Evolutionary conservation across 768 basidiomycete species (phyloP).

Genomic region (Mrakia hoshinonis): DNA sequence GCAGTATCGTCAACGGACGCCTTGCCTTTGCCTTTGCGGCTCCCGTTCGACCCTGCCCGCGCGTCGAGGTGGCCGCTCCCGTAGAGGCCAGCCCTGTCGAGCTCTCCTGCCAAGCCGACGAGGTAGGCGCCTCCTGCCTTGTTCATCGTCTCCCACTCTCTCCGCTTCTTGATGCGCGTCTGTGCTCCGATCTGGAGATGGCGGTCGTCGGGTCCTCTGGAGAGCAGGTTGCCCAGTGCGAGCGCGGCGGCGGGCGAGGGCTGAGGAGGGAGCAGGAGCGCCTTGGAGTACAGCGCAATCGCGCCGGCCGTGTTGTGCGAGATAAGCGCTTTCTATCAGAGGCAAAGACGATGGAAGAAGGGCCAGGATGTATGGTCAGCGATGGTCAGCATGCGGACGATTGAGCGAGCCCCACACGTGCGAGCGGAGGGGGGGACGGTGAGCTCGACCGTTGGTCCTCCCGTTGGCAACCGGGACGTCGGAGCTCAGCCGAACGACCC

Average conservation of each 20-base stretch:
- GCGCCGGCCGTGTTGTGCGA: conserved; percentile 9
- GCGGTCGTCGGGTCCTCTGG: neutral
- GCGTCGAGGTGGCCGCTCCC: neutral
- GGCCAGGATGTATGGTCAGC: too few species aligned
- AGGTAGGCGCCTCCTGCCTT: conserved; percentile 4
- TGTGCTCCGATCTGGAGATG: neutral
- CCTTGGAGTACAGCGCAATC: neutral
- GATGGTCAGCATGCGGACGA: too few species aligned
- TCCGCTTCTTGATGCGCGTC: conserved; percentile 5
- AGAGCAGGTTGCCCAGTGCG: conserved; percentile 20
- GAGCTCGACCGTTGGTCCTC: too few species aligned
- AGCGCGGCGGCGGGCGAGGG: conserved; percentile 17
- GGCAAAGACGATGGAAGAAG: neutral
- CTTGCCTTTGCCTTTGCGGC: neutral
- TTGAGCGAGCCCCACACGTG: too few species aligned
- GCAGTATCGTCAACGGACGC: neutral
- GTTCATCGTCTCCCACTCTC: conserved; percentile 22
- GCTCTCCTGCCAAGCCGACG: neutral
- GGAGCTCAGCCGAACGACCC: too few species aligned
- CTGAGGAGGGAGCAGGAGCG: conserved; percentile 7
- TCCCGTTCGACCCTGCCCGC: neutral
- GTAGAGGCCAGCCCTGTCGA: neutral
- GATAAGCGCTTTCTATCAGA: conserved; percentile 12
- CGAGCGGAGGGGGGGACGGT: too few species aligned
- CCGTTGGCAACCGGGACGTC: too few species aligned